Evolutionary conservation across 2,329 filamentous ascomycete genomes (phyloP).

Genomic region (Rhexocercosporidium sp.): DNA sequence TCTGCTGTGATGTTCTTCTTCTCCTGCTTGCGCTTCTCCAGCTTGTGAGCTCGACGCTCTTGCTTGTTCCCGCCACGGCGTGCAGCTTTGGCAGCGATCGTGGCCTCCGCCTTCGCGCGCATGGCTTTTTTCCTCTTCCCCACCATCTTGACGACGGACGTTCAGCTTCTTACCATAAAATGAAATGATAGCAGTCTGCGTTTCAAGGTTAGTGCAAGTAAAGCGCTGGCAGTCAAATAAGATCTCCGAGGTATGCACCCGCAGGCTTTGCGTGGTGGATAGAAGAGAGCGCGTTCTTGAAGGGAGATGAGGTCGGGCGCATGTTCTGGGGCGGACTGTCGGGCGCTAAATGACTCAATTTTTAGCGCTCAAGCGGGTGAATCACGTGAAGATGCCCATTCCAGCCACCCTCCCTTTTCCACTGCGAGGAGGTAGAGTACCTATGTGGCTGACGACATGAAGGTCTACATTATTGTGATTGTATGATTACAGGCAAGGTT

Average conservation of each 20-base stretch:
- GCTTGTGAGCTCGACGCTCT: conserved; percentile 36
- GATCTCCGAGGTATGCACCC: conserved; percentile 20
- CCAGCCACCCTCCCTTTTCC: no score
- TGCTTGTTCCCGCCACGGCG: conserved; percentile 25
- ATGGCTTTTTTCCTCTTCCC: conserved; percentile 30
- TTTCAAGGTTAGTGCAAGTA: conserved; percentile 32
- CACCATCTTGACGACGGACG: conserved; percentile 17
- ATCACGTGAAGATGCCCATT: no score
- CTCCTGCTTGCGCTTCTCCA: conserved; percentile 37
- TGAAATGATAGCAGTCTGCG: conserved; percentile 7
- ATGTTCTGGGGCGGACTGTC: neutral
- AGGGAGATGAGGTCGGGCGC: neutral
- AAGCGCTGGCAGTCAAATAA: conserved; percentile 26
- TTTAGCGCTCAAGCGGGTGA: neutral
- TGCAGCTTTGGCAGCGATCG: conserved; percentile 11
- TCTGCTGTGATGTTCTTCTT: conserved; percentile 36
- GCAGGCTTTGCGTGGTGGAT: conserved; percentile 28
- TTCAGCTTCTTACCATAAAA: conserved; percentile 13
- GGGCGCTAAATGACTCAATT: neutral
- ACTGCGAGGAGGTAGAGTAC: no score
- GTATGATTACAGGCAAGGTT: no score
- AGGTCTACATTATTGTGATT: no score
- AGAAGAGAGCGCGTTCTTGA: conserved; percentile 2
- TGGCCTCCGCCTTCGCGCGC: conserved; percentile 13
- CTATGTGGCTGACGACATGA: no score